These are phyloP conservation scores for Anastatica hierochuntica DNA, from an alignment of 345 rosid species.

Conservation along the genomic window DNA sequence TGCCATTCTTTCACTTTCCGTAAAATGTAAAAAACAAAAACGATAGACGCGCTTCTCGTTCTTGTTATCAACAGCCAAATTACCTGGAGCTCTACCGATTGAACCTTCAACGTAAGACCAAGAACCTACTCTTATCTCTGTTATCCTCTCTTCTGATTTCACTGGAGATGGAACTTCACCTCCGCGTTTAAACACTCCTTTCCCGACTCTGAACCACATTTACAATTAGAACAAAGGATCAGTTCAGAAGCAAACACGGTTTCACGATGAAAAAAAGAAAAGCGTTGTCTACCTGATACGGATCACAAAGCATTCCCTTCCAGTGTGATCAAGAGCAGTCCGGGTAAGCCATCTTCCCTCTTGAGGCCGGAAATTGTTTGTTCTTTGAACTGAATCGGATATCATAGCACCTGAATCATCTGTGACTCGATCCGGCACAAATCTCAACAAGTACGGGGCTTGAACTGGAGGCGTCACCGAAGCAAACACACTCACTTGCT, in stretches of 20 bases:
- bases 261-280: background rate
- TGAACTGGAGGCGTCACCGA: constrained; percentile 86
- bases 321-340: constrained; percentile 85
- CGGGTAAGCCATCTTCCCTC: constrained; percentile 95
- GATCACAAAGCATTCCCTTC: constrained; percentile 75
- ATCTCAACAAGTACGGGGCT: constrained; percentile 72
- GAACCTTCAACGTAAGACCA: constrained; percentile 88
- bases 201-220: constrained; percentile 51
- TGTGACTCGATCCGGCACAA: constrained; percentile 84
- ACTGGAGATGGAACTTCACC: constrained; percentile 63
- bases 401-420: constrained; percentile 94
- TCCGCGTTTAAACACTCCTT: constrained; percentile 77
- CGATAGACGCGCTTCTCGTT: background rate
- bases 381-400: constrained; percentile 64
- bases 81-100: constrained; percentile 89
- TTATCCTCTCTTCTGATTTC: constrained; percentile 61
- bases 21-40: no score
- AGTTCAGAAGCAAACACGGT: background rate
- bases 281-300: constrained; percentile 49
- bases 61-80: constrained; percentile 6
- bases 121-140: constrained; percentile 77
- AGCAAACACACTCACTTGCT: constrained; percentile 34
- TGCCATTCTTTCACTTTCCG: no score
- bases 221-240: no score
- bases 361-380: constrained; percentile 60